Evolutionary conservation across 768 basidiomycete genomes (phyloP).

Genomic region (Chiua virens): DNA sequence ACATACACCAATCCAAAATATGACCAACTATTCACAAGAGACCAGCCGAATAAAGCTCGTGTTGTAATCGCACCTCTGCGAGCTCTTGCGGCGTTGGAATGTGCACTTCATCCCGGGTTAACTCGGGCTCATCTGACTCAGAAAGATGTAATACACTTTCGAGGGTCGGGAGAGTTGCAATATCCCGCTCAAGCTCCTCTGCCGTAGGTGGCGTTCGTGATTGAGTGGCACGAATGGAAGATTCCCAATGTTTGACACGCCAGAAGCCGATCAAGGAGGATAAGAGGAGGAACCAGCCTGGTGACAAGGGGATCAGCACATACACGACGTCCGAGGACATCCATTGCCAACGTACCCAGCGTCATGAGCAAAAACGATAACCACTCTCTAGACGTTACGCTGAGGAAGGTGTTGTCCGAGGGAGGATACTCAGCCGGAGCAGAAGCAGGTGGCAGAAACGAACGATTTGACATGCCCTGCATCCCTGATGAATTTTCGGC

Average conservation of each 20-base stretch:
- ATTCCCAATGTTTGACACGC: conserved; percentile 85
- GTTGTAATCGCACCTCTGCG: conserved; percentile 46
- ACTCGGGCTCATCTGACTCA: conserved; percentile 23
- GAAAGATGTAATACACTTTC: conserved; percentile 51
- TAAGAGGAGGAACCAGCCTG: conserved; percentile 90
- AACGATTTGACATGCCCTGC: conserved; percentile 15
- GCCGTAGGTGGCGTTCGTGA: conserved; percentile 20
- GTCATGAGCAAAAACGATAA: conserved; percentile 91
- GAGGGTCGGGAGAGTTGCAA: conserved; percentile 49
- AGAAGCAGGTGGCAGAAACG: conserved; percentile 23
- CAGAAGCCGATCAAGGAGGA: conserved; percentile 81
- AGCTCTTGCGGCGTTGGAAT: conserved; percentile 32
- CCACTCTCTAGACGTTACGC: conserved; percentile 74
- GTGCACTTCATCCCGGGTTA: conserved; percentile 2
- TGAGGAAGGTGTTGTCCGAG: conserved; percentile 22
- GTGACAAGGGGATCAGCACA: neutral
- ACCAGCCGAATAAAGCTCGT: conserved; percentile 55
- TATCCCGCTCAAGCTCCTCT: conserved; percentile 53
- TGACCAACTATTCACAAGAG: conserved; percentile 37
- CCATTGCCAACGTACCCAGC: conserved; percentile 48
- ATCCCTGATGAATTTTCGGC: conserved; percentile 17
- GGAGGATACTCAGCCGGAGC: conserved; percentile 23
- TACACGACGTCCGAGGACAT: neutral
- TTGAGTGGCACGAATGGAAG: conserved; percentile 54
- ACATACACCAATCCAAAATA: conserved; percentile 12